These are phyloP conservation scores for Dryadomyces quercivorus DNA, from an alignment of 2,329 filamentous ascomycete genomes.

Conservation along the genomic window DNA sequence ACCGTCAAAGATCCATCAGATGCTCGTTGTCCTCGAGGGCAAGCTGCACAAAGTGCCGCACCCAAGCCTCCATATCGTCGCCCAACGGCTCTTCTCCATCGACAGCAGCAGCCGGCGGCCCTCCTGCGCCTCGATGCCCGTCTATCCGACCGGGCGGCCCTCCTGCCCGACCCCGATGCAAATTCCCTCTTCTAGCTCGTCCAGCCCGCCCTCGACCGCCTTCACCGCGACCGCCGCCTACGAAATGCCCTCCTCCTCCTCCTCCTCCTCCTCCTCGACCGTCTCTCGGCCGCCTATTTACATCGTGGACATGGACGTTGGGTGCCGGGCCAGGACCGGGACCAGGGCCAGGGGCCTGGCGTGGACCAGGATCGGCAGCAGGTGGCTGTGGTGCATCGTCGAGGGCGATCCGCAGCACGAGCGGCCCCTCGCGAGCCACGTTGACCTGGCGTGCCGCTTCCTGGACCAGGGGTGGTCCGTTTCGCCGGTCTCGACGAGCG, in stretches of 20 bases:
- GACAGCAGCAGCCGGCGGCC: neutral
- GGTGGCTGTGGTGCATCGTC: conserved; percentile 7
- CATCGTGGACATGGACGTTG: neutral
- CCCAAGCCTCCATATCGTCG: conserved; percentile 9
- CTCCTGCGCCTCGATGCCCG: neutral
- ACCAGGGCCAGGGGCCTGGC: neutral
- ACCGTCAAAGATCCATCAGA: conserved; percentile 4
- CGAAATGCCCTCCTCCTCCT: neutral
- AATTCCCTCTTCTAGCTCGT: neutral
- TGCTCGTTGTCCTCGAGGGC: conserved; percentile 13
- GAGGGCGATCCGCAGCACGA: conserved; percentile 41
- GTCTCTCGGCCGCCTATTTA: neutral
- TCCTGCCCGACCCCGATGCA: neutral
- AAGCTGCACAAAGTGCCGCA: conserved; percentile 12
- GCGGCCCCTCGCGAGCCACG: conserved; percentile 43
- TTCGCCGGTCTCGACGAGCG: no score
- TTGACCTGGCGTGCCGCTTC: conserved; percentile 24
- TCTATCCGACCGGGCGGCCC: neutral
- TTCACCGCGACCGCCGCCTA: neutral
- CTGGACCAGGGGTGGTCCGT: conserved; percentile 12
- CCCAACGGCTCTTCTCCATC: conserved; percentile 2
- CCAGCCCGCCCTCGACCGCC: neutral
- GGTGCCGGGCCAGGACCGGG: neutral
- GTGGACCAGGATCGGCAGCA: neutral
- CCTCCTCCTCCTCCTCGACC: neutral